Percentiles rank a stretch among this genome's conserved stretches.
These are phyloP conservation scores for Oryza glaberrima DNA, from an alignment of 176 grass and related monocot species.

Conservation along the genomic window DNA sequence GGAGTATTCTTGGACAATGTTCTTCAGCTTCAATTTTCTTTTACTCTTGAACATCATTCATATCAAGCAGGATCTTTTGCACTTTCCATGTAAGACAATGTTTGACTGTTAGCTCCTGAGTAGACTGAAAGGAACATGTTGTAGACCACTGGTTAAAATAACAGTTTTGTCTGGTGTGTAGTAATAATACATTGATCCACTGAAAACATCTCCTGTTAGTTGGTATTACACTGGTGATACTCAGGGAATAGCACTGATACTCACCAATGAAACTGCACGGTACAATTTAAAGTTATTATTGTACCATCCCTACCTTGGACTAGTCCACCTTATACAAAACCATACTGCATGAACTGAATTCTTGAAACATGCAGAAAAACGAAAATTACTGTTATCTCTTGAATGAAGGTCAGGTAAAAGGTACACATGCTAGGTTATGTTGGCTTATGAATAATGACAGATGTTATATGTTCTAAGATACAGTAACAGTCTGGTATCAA, in stretches of 20 bases:
- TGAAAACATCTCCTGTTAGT: conserved; percentile 1
- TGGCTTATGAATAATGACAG: conserved; percentile 19
- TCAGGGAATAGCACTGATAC: neutral
- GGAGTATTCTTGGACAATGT: conserved; percentile 4
- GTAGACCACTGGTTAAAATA: neutral
- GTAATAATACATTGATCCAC: neutral
- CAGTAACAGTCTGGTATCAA: neutral
- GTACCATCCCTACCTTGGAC: neutral
- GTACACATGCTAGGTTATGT: conserved; percentile 1
- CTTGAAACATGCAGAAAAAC: neutral
- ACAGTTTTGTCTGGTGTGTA: neutral
- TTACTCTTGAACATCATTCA: conserved; percentile 4
- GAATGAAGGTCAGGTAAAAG: conserved; percentile 14
- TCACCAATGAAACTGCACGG: neutral
- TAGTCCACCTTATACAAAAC: neutral
- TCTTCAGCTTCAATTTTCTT: conserved; percentile 17
- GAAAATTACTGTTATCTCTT: neutral
- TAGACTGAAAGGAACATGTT: conserved; percentile 3
- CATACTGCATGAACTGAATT: conserved; percentile 8
- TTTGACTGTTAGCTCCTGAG: neutral
- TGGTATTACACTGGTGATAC: neutral
- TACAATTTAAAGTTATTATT: neutral
- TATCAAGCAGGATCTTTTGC: conserved; percentile 1
- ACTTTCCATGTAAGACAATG: conserved; percentile 18
- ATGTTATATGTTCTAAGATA: neutral